Evolutionary conservation across 305 asterid genomes (phyloP).

Genomic region (Nicotiana rustica): DNA sequence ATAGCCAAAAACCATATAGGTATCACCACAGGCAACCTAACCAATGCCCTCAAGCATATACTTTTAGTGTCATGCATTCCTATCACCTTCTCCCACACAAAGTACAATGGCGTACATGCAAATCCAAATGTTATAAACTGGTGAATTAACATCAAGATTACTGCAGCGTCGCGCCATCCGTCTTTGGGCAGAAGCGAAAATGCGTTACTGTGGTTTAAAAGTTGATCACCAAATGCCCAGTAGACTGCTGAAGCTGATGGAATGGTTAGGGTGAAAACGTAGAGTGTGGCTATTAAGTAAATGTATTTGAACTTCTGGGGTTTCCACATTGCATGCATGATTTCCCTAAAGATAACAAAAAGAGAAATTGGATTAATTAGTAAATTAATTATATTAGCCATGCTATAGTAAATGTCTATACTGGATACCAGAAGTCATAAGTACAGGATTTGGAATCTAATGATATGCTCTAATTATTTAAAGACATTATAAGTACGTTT

Average conservation of each 20-base stretch:
- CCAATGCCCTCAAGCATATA: slow-evolving; percentile 77
- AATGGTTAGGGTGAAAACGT: slow-evolving; percentile 73
- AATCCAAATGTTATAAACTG: slow-evolving; percentile 96
- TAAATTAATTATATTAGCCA: neutral
- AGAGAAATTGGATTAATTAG: neutral
- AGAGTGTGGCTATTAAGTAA: slow-evolving; percentile 71
- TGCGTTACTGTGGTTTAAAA: slow-evolving; percentile 75
- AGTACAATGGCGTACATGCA: slow-evolving; percentile 86
- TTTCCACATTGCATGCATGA: slow-evolving; percentile 93
- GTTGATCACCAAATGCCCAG: slow-evolving; percentile 84
- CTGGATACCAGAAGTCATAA: neutral
- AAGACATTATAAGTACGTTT: neutral
- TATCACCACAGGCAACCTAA: slow-evolving; percentile 78
- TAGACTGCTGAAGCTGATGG: slow-evolving; percentile 79
- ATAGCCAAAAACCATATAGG: slow-evolving; percentile 96
- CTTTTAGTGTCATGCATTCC: slow-evolving; percentile 87
- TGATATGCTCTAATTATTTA: neutral
- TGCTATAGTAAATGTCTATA: neutral
- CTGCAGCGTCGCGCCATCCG: slow-evolving; percentile 81
- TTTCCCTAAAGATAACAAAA: slow-evolving; percentile 50
- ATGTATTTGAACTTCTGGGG: slow-evolving; percentile 80
- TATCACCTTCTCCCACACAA: slow-evolving; percentile 92
- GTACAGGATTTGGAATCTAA: neutral
- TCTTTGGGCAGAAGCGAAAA: slow-evolving; percentile 72
- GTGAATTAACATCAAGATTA: slow-evolving; percentile 88